Evolutionary conservation across 2,329 filamentous ascomycete species (phyloP), one percentile per base, ranked within the genome.

Genomic region (Claviceps pazoutovae): DNA sequence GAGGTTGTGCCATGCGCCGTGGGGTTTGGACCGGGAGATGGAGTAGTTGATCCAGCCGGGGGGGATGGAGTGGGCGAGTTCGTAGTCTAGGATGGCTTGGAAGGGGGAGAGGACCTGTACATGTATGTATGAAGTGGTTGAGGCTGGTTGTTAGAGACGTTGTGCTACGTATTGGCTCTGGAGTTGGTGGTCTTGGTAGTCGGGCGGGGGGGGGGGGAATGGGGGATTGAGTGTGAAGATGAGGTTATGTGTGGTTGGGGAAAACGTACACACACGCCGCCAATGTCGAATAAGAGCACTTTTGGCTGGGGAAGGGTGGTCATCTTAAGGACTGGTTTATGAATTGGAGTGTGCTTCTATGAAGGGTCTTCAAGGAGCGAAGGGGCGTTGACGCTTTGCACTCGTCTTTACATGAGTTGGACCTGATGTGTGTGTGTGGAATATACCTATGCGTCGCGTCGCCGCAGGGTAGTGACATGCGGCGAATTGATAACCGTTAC

Each of bases 21-120:
- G 70, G 2, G 88, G 89, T 0, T 83, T 80, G 2, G 84, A 82
- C 59, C 79, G 78, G 50, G 88, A 88, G 62, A 97, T 93, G 59
- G 86, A 86, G 69, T 85, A 84, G 72, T 97, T 97, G 60, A 97
- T 77, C 83, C 89, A 97, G 62, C 90, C 91, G 3, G 82, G 75
- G 1, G 90, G 91, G 48, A 97, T 91, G 42, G 76, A 75, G 52
- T 86, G 74, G 54, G 77, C 72, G 51, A 83, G 71, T 65, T 97
- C 93, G 66, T 96, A 96, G 68, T 95, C 85, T 52, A 95, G 75
- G 60, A 98, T 97, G 2, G 87, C 83, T 71, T 95, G 88, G 62
- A 98, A 90, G 9, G 93, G 93, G 1, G 89, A 96, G 23, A 85
- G 74, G 51, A 96, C 88, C 90, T 14, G n/a, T 23, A 23, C 23